Evolutionary conservation across 1,284 basidiomycete genomes (phyloP), one percentile per base, ranked within the genome.

Genomic region (Ustilago vetiveriae): DNA sequence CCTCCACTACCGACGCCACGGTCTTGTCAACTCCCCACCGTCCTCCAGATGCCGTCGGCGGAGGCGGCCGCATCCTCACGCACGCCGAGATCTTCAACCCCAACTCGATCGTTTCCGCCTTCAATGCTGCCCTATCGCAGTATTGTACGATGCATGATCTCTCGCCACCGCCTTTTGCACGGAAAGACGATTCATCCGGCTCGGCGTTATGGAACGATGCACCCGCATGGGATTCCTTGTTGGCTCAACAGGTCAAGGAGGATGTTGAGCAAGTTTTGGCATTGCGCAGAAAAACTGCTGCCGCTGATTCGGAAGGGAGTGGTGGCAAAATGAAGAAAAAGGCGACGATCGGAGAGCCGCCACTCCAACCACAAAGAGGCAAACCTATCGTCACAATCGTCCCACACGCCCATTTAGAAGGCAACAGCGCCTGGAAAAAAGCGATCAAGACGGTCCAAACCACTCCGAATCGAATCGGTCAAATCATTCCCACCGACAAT

Each of bases 171-270:
- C 10, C 21, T 16, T 21, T 8, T 11, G 16, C n/a, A 2, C 23
- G 14, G 10, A 27, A 17, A 29, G n/a, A 21, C 39, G n/a, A n/a
- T n/a, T 6, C 10, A 7, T n/a, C 13, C 23, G 39, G 13, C 23
- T 59, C 53, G 17, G 46, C 66, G 4, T 39, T 69, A 3, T 69
- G 66, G 66, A 10, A 22, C 6, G 66, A 69, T 17, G 54, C 66
- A 1, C 66, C 66, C 0, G 41, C 11, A 1, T 29, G 41, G 13
- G 32, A 41, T 19, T 54, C 49, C 7, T 29, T 69, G 11, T 48
- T 69, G 0, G 66, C 66, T 1, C 29, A 29, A 8, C 66, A 69
- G 29, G 24, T 69, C 0, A 22, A 27, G 4, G 26, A 26, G 16
- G 66, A 69, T 38, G 43, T 40, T 1, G 3, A 17, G 21, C 66